These are phyloP conservation scores for Fagus crenata DNA, from an alignment of 306 rosid genomes.

Conservation along the genomic window DNA sequence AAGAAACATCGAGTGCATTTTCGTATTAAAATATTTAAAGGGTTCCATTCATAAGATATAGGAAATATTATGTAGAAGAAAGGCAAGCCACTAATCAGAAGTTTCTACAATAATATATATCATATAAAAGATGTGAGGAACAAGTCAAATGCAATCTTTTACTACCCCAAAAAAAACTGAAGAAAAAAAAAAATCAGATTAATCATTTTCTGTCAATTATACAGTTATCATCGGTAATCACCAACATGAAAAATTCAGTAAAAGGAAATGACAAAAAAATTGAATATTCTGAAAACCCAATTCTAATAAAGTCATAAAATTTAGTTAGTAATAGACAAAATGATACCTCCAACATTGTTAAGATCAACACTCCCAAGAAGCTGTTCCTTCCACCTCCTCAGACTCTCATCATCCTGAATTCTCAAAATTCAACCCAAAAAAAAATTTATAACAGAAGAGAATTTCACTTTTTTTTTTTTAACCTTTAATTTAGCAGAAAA, in stretches of 20 bases:
- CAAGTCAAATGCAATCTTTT: background rate
- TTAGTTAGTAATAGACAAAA: background rate
- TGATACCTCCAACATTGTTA: slow-evolving; percentile 75
- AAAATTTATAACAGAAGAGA: background rate
- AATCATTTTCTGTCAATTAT: background rate
- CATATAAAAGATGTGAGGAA: background rate
- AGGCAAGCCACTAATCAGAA: background rate
- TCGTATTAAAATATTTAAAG: background rate
- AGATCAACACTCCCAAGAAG: slow-evolving; percentile 95
- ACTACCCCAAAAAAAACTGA: background rate
- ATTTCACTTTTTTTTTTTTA: background rate
- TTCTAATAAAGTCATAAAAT: background rate
- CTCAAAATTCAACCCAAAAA: slow-evolving; percentile 17
- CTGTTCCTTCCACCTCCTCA: slow-evolving; percentile 98
- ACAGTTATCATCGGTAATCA: background rate
- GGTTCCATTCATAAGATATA: background rate
- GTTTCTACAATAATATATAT: background rate
- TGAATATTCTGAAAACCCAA: background rate
- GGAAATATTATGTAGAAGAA: background rate
- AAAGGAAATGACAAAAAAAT: background rate
- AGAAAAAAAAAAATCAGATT: background rate
- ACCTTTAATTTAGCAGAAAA: background rate
- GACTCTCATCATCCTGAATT: slow-evolving; percentile 87
- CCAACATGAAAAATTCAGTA: background rate
- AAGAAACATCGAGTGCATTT: background rate